These are phyloP conservation scores for Laguncularia racemosa DNA, from an alignment of 345 rosid genomes.

Conservation along the genomic window DNA sequence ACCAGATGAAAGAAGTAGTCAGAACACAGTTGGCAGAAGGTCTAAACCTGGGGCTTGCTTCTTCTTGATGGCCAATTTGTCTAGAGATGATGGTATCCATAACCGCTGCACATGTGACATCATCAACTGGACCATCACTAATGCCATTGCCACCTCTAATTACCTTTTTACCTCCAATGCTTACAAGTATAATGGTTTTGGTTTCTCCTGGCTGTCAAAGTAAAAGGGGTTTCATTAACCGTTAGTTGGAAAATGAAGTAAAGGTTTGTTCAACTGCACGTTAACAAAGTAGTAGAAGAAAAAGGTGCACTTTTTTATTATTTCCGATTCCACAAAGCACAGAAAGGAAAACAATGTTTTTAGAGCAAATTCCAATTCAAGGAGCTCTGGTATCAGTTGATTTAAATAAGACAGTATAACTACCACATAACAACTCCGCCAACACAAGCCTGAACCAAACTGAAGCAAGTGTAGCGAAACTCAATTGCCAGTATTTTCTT, in stretches of 20 bases:
- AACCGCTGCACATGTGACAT: conserved; percentile 27
- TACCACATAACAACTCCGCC: too few species aligned
- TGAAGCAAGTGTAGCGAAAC: too few species aligned
- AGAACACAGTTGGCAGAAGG: conserved; percentile 7
- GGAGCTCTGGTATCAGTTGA: neutral
- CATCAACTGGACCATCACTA: conserved; percentile 50
- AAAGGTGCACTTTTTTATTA: too few species aligned
- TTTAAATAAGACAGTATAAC: too few species aligned
- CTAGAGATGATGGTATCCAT: conserved; percentile 37
- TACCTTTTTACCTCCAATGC: conserved; percentile 67
- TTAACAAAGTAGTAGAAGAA: too few species aligned
- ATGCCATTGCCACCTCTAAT: conserved; percentile 86
- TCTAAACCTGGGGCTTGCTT: conserved; percentile 54
- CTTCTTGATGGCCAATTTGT: conserved; percentile 49
- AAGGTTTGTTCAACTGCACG: neutral
- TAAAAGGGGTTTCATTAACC: conserved; percentile 10
- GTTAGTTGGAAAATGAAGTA: neutral
- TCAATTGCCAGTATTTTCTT: too few species aligned
- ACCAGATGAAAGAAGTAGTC: conserved; percentile 7
- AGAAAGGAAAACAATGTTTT: too few species aligned
- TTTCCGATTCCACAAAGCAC: too few species aligned
- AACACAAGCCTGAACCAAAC: too few species aligned
- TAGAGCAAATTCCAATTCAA: neutral
- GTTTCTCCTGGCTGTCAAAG: conserved; percentile 85
- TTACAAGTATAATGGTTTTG: conserved; percentile 70